Evolutionary conservation across 345 rosid genomes (phyloP).

Genomic region (Eucalyptus marginata): DNA sequence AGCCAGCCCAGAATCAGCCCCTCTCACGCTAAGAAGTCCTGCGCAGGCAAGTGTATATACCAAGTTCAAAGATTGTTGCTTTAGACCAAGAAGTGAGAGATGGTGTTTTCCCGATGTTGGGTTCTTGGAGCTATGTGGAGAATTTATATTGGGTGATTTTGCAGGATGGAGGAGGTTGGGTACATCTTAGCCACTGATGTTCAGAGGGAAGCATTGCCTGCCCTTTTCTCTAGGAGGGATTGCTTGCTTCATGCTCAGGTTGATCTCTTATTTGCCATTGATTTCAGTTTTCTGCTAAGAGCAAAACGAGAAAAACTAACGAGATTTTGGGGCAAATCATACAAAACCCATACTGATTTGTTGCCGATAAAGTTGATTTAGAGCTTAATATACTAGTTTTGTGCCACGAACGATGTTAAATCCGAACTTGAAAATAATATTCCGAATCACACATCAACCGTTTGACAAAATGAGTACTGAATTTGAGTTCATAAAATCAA

Average conservation of each 20-base stretch:
- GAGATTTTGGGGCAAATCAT: no score
- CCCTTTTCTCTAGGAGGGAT: constrained; percentile 55
- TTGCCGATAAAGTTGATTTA: no score
- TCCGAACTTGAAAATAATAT: no score
- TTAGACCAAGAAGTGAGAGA: not conserved
- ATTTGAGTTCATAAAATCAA: no score
- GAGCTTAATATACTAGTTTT: no score
- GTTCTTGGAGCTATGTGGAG: not conserved
- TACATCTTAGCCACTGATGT: constrained; percentile 49
- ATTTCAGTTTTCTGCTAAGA: not conserved
- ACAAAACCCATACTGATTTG: no score
- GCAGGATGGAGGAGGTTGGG: constrained; percentile 65
- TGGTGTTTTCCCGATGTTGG: not conserved
- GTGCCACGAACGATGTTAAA: no score
- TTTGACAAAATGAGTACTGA: no score
- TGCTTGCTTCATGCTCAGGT: constrained; percentile 95
- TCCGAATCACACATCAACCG: no score
- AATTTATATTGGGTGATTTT: not conserved
- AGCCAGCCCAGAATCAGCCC: not conserved
- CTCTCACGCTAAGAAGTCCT: constrained; percentile 19
- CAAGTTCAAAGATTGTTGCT: not conserved
- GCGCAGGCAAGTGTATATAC: constrained; percentile 13
- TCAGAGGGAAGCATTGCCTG: constrained; percentile 62
- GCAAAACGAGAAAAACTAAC: not conserved
- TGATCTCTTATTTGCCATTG: not conserved